Base-by-base conservation (phyloP, 2,329 filamentous ascomycete genomes). In the Blastomyces silverae region DNA sequence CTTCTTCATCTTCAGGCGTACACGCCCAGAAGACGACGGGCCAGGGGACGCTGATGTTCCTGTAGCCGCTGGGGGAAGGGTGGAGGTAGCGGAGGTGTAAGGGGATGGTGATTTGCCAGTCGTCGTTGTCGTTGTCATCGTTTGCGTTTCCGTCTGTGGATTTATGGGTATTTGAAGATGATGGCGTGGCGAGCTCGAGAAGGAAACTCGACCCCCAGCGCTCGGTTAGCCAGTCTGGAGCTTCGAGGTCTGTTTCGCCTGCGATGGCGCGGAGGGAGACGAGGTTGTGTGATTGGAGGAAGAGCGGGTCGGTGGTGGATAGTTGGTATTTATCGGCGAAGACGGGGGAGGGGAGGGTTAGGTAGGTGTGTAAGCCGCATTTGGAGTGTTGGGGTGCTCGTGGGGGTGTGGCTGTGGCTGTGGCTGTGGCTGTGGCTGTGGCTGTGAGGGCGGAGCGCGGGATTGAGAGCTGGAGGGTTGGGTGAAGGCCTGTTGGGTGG, bases 11-110 rank as follows among this genome's bases (percentile, higher is more conserved):
- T 39, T 75, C 75, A 0, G 87, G 84, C 8, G 84, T 81, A 73
- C 93, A 97, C 0, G 92, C 91, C 92, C 92, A 97, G 79, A 97
- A 97, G 0, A 97, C 84, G 0, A 85, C 84, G 0, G 93, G 93
- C 79, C 89, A 92, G 0, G 93, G 90, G 0, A 94, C 75, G n/a
- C 85, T 78, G 0, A 87, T 76, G 4, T 80, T 69, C 2, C 78
- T 75, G 67, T 85, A 80, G 2, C 87, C 87, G 2, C 81, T 81
- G 55, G 76, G 74, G 0, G 82, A 81, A 0, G 89, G 89, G 6
- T 81, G 78, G 4, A 96, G 82, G 74, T 97, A 97, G 42, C 93
- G 89, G 2, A 96, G 82, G 73, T 97, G 93, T 17, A 96, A 82
- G 0, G 93, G 92, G 46, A 97, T 84, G 15, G 78, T 75, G 20